Percentiles rank a stretch among this genome's conserved stretches.
Conservation (phyloP, 306 rosid genomes). For the Astragalus membranaceus region DNA sequence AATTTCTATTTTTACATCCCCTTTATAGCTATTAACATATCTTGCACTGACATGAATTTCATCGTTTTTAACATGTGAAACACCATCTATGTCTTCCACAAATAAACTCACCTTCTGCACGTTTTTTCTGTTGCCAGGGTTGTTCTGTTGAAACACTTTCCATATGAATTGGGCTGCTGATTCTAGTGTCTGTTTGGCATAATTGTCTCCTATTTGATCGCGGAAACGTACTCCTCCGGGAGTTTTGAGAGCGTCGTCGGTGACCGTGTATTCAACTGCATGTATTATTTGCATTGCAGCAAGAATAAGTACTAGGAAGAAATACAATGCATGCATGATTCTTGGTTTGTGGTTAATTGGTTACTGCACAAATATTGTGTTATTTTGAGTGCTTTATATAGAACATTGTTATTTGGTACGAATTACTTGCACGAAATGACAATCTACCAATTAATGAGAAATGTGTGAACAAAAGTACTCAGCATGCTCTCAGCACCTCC, state of each 20-base stretch:
- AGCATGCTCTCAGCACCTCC: no score
- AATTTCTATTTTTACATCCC: constrained; percentile 34
- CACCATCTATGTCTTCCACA: constrained; percentile 29
- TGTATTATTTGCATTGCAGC: constrained; percentile 6
- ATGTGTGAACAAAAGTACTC: no score
- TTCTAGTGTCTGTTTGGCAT: constrained; percentile 18
- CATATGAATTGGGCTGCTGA: constrained; percentile 31
- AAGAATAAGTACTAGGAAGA: constrained; percentile 11
- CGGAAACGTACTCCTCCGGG: constrained; percentile 35
- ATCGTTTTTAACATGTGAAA: constrained; percentile 18
- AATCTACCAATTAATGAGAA: no score
- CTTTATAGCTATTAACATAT: constrained; percentile 28
- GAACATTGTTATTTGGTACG: background rate
- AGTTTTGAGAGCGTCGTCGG: constrained; percentile 32
- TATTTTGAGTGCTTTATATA: no score
- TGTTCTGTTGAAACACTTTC: constrained; percentile 12
- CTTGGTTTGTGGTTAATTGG: background rate
- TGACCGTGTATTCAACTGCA: constrained; percentile 32
- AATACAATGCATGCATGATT: constrained; percentile 9
- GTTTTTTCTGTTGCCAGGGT: constrained; percentile 13
- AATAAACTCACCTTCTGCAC: constrained; percentile 12
- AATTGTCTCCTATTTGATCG: constrained; percentile 17
- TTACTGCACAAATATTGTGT: background rate
- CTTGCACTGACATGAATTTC: constrained; percentile 36
- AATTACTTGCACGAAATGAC: background rate